Evolutionary conservation across 805 yeast genomes (phyloP).

Genomic region (Cyberlindnera galapagoensis): DNA sequence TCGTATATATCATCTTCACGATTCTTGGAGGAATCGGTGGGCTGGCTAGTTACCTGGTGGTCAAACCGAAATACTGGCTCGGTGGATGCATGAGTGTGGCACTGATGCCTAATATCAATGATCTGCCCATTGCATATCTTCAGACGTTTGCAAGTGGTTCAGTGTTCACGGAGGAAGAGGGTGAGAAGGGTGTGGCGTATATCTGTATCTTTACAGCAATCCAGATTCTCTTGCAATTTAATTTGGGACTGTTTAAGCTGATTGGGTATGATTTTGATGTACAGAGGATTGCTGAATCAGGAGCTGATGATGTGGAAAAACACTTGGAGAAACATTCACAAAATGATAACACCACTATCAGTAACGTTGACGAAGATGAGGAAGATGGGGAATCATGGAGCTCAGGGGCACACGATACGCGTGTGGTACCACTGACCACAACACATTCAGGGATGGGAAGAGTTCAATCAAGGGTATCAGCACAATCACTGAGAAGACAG

Average conservation of each 20-base stretch:
- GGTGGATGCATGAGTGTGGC: slow-evolving; percentile 70
- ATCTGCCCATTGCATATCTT: slow-evolving; percentile 70
- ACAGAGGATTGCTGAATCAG: slow-evolving; percentile 6
- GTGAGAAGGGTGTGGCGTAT: slow-evolving; percentile 75
- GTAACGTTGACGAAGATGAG: not conserved
- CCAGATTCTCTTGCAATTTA: slow-evolving; percentile 57
- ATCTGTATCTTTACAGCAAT: slow-evolving; percentile 70
- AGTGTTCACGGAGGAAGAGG: slow-evolving; percentile 50
- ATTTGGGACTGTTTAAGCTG: slow-evolving; percentile 66
- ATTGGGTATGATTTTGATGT: slow-evolving; percentile 53
- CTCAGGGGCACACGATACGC: too few species aligned
- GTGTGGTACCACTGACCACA: slow-evolving; percentile 7
- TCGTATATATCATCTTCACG: slow-evolving; percentile 46
- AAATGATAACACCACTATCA: not conserved
- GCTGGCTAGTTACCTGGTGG: slow-evolving; percentile 6
- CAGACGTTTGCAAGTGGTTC: slow-evolving; percentile 49
- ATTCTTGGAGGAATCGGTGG: slow-evolving; percentile 44
- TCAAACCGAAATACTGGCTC: slow-evolving; percentile 54
- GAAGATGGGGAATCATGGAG: not conserved
- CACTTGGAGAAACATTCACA: not conserved
- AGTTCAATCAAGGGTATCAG: slow-evolving; percentile 10
- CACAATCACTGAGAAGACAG: slow-evolving; percentile 10
- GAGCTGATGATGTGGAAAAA: slow-evolving; percentile 1
- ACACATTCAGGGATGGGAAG: slow-evolving; percentile 9
- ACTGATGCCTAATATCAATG: slow-evolving; percentile 67